Base-by-base conservation (phyloP, 345 rosid species). In the Microthlaspi erraticum region DNA sequence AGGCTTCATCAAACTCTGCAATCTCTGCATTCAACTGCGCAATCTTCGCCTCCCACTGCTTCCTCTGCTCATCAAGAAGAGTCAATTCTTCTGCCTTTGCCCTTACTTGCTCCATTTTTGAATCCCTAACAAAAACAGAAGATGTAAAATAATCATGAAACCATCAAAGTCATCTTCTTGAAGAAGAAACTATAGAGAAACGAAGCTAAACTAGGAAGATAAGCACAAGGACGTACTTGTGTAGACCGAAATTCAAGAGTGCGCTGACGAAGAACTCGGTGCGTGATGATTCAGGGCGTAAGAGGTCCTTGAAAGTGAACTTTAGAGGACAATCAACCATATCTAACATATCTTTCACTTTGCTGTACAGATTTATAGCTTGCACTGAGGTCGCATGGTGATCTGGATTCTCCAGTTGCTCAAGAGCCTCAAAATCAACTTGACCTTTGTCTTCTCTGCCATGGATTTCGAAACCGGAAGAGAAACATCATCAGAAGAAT, bases 331-430 rank as follows among this genome's bases (percentile, higher is more conserved):
- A 95, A 4, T 66, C 70, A 10, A 86, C 69, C 60, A 78, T 58
- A 2, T 58, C 72, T 29, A 90, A 23, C 59, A 85, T 61, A 60
- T 81, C 79, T 68, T 75, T 85, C 29, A 94, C 52, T 80, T 77
- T 86, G 59, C 53, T 17, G 59, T 71, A 86, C 59, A 84, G 70
- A 57, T 79, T 83, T 81, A 86, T 79, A 9, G 33, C 52, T 52
- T 77, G 83, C 37, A 84, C 54, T 1, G 93, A 85, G 4, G 83
- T 91, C 6, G 50, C 61, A 56, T 87, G 91, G 64, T 77, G 78
- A 52, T 92, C 93, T n/a, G 98, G 99, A 68, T 88, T 92, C 85
- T 95, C 99, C 16, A 95, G 77, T 77, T 81, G 82, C 82, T 83
- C 98, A 70, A 95, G 68, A 5, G 90, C 93, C 7, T 82, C 77